These are phyloP conservation scores for Crucihimalaya himalaica DNA, from an alignment of 345 rosid genomes.

Conservation along the genomic window DNA sequence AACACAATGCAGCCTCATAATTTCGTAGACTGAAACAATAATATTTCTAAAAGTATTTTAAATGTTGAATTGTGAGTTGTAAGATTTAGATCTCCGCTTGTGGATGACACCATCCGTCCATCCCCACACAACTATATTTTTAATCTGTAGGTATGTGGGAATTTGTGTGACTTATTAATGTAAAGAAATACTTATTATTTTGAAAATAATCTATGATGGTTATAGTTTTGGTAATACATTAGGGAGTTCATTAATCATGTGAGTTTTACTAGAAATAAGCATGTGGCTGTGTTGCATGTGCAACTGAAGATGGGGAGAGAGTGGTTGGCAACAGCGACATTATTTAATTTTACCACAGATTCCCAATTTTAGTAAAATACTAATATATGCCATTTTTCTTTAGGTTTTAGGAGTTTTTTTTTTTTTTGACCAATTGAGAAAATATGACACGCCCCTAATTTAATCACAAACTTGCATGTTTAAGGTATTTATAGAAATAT, in stretches of 20 bases:
- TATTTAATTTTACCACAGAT: not conserved
- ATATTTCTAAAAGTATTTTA: not conserved
- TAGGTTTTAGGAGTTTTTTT: not conserved
- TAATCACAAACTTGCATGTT: constrained; percentile 16
- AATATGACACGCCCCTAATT: not conserved
- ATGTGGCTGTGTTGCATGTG: constrained; percentile 34
- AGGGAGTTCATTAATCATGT: not conserved
- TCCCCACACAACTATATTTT: not conserved
- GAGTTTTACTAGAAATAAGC: constrained; percentile 15
- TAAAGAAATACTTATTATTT: not conserved
- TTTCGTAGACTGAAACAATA: not conserved
- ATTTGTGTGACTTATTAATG: not conserved
- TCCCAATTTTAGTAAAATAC: constrained; percentile 23
- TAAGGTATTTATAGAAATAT: not conserved
- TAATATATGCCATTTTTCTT: not conserved
- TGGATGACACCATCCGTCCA: not conserved
- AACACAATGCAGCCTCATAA: constrained; percentile 2
- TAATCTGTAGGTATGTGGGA: not conserved
- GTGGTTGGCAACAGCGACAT: constrained; percentile 38
- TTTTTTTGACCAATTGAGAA: not conserved
- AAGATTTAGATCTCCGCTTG: constrained; percentile 6
- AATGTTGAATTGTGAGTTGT: constrained; percentile 3
- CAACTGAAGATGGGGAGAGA: constrained; percentile 20
- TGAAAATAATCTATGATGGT: not conserved
- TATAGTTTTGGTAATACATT: not conserved